A percentile compares a stretch with the other conserved stretches of the same genome.
These are phyloP conservation scores for Nannochloropsis granulata DNA, from an alignment of 108 stramenopile genomes.

Conservation along the genomic window DNA sequence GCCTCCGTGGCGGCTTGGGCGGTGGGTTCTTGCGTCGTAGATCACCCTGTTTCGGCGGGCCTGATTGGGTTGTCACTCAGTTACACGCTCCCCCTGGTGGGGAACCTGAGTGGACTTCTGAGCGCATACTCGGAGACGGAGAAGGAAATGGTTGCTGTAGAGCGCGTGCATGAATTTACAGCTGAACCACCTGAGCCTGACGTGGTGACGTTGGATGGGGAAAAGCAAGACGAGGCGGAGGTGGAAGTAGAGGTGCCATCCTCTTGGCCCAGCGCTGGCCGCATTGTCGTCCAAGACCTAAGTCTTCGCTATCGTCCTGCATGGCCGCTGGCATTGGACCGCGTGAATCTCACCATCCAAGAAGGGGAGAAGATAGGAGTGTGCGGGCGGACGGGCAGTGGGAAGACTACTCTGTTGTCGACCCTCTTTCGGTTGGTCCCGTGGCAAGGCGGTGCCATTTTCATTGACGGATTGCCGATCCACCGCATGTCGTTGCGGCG, in stretches of 20 bases:
- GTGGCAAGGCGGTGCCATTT: background rate
- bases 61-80: slow-evolving; percentile 21
- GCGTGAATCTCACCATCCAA: slow-evolving; percentile 8
- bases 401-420: slow-evolving; percentile 27
- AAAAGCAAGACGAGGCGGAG: background rate
- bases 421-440: slow-evolving; percentile 18
- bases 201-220: background rate
- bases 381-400: slow-evolving; percentile 31
- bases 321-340: slow-evolving; percentile 6
- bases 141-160: slow-evolving; percentile 37
- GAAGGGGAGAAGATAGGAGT: slow-evolving; percentile 29
- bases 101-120: slow-evolving; percentile 24
- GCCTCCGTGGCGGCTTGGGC: slow-evolving; percentile 19
- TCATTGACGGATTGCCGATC: slow-evolving; percentile 10
- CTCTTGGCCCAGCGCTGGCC: slow-evolving; percentile 10
- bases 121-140: slow-evolving; percentile 32
- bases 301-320: slow-evolving; percentile 17
- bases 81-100: slow-evolving; percentile 21
- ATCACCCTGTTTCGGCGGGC: background rate
- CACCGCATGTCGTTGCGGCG: background rate
- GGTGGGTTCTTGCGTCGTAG: background rate
- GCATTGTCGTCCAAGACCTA: slow-evolving; percentile 1
- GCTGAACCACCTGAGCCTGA: background rate
- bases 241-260: background rate
- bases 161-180: slow-evolving; percentile 37